Percentiles rank a stretch among this genome's conserved stretches.
Conservation (phyloP, 2,329 filamentous ascomycete species). For the Cercospora brassicicola region DNA sequence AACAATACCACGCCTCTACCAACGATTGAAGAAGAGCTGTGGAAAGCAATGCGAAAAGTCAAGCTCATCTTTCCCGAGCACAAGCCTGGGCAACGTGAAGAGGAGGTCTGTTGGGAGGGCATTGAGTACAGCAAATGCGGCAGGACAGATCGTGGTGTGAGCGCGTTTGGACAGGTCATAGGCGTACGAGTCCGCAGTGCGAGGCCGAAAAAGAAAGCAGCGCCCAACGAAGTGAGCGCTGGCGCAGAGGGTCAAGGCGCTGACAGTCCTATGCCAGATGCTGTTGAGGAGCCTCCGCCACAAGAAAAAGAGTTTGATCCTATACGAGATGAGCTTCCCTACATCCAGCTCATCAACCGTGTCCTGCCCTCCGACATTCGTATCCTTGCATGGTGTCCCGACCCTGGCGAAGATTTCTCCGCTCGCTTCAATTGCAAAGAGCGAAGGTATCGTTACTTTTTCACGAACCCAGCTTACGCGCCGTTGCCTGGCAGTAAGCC, state of each 20-base stretch:
- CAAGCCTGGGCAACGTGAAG: conserved; percentile 39
- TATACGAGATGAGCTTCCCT: conserved; percentile 77
- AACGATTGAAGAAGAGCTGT: conserved; percentile 89
- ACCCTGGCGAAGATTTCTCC: conserved; percentile 75
- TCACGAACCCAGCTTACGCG: conserved; percentile 85
- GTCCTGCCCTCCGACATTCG: conserved; percentile 87
- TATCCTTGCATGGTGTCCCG: conserved; percentile 88
- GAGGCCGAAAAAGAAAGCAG: conserved; percentile 50
- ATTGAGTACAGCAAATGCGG: conserved; percentile 95
- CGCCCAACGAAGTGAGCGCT: conserved; percentile 12
- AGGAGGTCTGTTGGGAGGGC: conserved; percentile 71
- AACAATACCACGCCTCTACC: conserved; percentile 67
- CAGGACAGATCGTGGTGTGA: conserved; percentile 87
- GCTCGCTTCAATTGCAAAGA: conserved; percentile 92
- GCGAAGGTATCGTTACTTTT: conserved; percentile 93
- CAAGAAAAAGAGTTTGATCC: conserved; percentile 56
- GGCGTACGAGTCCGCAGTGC: conserved; percentile 79
- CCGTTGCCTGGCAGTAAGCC: conserved; percentile 53
- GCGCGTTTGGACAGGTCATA: conserved; percentile 94
- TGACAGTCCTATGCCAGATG: conserved; percentile 21
- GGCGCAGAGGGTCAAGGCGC: conserved; percentile 20
- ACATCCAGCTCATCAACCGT: conserved; percentile 79
- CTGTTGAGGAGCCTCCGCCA: conserved; percentile 18
- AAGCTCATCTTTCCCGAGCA: conserved; percentile 72
- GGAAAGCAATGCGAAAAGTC: conserved; percentile 82